Conservation (phyloP, 148 eudicot genomes). For the Camellia sinensis region DNA sequence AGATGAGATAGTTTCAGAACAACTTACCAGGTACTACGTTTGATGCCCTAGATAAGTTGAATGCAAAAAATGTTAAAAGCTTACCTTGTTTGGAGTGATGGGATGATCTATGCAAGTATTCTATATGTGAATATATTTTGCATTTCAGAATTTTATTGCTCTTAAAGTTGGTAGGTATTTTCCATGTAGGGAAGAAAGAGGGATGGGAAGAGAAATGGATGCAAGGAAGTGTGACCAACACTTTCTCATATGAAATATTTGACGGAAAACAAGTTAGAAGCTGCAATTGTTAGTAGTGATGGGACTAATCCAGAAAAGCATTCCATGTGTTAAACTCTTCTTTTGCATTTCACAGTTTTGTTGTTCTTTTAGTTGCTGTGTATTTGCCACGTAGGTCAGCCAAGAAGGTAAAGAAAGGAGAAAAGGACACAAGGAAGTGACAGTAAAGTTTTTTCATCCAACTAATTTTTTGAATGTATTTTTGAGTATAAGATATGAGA, state of each 20-base stretch:
- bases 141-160: neutral
- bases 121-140: neutral
- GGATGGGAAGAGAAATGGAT: neutral
- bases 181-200: neutral
- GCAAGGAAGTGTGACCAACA: neutral
- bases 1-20: conserved; percentile 96
- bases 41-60: neutral
- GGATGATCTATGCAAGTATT: neutral
- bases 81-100: neutral
- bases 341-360: no score
- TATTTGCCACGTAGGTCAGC: no score
- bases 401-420: no score
- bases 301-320: no score
- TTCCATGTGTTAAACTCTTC: no score
- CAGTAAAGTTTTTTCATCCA: no score
- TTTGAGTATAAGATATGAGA: no score
- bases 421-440: no score
- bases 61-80: neutral
- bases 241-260: conserved; percentile 1
- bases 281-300: no score
- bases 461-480: no score
- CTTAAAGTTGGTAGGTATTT: neutral
- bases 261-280: neutral
- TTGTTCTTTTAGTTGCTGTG: no score
- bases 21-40: conserved; percentile 72